phyloP scores from a whole-genome alignment of 192 early-diverging fungal genomes.

The Coemansia sp. region DNA sequence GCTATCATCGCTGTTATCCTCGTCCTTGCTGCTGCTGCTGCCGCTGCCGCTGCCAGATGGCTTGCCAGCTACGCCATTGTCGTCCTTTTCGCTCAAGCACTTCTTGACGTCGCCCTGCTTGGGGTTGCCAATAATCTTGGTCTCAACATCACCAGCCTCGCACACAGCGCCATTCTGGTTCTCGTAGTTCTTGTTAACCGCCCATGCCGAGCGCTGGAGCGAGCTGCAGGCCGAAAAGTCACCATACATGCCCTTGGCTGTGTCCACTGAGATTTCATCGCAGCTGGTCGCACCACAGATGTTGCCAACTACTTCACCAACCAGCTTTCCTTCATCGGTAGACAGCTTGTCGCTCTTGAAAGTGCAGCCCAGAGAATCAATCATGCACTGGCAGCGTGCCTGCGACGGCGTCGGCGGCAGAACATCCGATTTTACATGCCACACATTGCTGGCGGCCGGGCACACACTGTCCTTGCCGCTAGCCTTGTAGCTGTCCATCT shows the following conservation, averaged over 20 bases:
- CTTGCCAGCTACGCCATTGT: conserved; percentile 23
- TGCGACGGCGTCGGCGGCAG: conserved; percentile 66
- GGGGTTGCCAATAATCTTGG: conserved; percentile 25
- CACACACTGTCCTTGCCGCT: conserved; percentile 49
- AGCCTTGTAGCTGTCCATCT: conserved; percentile 56
- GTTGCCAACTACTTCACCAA: conserved; percentile 37
- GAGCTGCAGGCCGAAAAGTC: conserved; percentile 42
- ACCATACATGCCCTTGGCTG: conserved; percentile 43
- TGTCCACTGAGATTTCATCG: conserved; percentile 35
- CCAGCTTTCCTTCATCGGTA: conserved; percentile 17
- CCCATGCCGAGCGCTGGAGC: conserved; percentile 37
- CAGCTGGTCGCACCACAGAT: conserved; percentile 34
- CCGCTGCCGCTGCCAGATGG: conserved; percentile 12
- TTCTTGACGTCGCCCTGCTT: conserved; percentile 25
- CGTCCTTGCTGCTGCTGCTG: conserved; percentile 3
- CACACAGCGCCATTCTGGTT: conserved; percentile 38
- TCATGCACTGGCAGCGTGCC: conserved; percentile 63
- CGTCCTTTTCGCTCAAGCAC: conserved; percentile 39
- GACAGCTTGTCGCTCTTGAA: conserved; percentile 28
- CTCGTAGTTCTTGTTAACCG: conserved; percentile 45
- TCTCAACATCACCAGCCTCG: conserved; percentile 32
- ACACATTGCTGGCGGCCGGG: conserved; percentile 51
- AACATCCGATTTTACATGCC: conserved; percentile 54
- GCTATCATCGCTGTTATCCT: background rate
- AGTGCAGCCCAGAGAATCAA: conserved; percentile 57